Evolutionary conservation across 768 basidiomycete genomes (phyloP).

Genomic region (Collybia nuda): DNA sequence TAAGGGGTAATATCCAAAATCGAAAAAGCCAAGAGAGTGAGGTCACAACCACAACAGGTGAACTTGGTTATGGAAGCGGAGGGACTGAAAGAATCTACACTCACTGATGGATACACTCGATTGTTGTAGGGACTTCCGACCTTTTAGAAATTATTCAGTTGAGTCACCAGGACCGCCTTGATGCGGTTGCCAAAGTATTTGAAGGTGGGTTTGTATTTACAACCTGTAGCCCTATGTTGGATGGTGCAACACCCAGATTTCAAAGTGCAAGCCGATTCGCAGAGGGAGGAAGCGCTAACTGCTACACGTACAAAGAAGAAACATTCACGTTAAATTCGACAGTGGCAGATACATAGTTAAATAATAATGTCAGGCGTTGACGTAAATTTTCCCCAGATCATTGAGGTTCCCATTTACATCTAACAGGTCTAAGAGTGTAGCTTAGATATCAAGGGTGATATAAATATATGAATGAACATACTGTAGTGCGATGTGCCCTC

Average conservation of each 20-base stretch:
- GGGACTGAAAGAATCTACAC: too few relatives aligned
- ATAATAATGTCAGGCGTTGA: slow-evolving; percentile 6
- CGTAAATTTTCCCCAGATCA: slow-evolving; percentile 16
- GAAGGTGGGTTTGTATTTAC: slow-evolving; percentile 6
- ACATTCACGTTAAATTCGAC: too few relatives aligned
- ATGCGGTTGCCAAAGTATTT: slow-evolving; percentile 7
- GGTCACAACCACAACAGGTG: too few relatives aligned
- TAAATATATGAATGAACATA: slow-evolving; percentile 1
- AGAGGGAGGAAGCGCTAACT: too few relatives aligned
- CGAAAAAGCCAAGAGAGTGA: neutral
- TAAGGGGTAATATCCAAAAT: neutral
- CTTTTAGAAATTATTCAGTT: slow-evolving; percentile 9
- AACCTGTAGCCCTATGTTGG: neutral
- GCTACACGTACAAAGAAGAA: too few relatives aligned
- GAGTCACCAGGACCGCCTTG: slow-evolving; percentile 7
- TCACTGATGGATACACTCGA: slow-evolving; percentile 3
- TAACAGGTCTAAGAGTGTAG: slow-evolving; percentile 12
- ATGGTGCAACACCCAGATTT: too few relatives aligned
- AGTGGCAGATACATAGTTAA: neutral
- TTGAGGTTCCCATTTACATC: slow-evolving; percentile 20
- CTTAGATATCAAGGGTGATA: neutral
- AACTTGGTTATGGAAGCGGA: too few relatives aligned
- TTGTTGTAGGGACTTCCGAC: slow-evolving; percentile 1
- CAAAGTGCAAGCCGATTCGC: too few relatives aligned
- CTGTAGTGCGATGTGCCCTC: slow-evolving; percentile 20